A percentile compares a stretch with the other conserved stretches of the same genome.
Evolutionary conservation across 1,284 basidiomycete species (phyloP).

Genomic region (Tylopilus sp.): DNA sequence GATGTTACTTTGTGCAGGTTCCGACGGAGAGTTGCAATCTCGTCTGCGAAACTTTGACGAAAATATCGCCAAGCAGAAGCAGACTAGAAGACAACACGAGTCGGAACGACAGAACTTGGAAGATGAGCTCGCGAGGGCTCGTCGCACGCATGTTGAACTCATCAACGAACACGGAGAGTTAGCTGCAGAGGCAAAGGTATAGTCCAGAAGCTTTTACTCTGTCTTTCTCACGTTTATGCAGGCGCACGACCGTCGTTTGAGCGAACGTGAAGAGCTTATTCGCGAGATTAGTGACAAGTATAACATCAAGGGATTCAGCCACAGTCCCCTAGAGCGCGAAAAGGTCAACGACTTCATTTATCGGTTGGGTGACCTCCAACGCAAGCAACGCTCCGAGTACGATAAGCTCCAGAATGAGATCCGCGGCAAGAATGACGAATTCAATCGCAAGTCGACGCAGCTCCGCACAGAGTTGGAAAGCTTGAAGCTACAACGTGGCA

Average conservation of each 20-base stretch:
- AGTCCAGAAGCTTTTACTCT: not conserved
- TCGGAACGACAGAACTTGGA: constrained; percentile 69
- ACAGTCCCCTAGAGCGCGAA: constrained; percentile 71
- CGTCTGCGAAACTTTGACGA: constrained; percentile 81
- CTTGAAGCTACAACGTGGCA: constrained; percentile 63
- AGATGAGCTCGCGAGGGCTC: constrained; percentile 67
- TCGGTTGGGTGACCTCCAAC: constrained; percentile 68
- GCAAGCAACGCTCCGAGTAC: constrained; percentile 64
- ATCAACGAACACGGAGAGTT: constrained; percentile 71
- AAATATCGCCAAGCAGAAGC: constrained; percentile 66
- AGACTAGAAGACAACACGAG: constrained; percentile 60
- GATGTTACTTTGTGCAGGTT: constrained; percentile 58
- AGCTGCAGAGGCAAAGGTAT: constrained; percentile 72
- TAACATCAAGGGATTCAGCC: constrained; percentile 80
- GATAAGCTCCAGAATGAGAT: constrained; percentile 74
- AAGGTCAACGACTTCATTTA: constrained; percentile 78
- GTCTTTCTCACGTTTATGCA: constrained; percentile 43
- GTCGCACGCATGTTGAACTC: constrained; percentile 66
- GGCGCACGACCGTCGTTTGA: constrained; percentile 82
- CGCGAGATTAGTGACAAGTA: constrained; percentile 76
- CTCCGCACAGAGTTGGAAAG: constrained; percentile 66
- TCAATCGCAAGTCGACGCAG: constrained; percentile 62
- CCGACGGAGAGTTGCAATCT: constrained; percentile 79
- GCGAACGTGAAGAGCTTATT: constrained; percentile 81
- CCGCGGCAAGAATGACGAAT: constrained; percentile 66